A percentile compares a stretch with the other conserved stretches of the same genome.
phyloP scores from a whole-genome alignment of 345 rosid genomes.

The Eutrema heterophyllum region DNA sequence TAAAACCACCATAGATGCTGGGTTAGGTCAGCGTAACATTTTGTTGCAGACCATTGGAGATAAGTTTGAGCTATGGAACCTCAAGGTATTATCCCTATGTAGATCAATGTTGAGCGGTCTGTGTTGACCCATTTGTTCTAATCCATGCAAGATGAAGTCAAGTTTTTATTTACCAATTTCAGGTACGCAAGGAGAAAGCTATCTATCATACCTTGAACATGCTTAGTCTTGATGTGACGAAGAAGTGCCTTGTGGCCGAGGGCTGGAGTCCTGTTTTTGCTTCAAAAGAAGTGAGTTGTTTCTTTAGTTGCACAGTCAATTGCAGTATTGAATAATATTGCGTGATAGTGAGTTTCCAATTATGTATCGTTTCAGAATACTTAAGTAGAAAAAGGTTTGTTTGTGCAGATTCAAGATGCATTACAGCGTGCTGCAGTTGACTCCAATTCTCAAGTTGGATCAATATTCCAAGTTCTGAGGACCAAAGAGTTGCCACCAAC shows the following conservation, averaged over 20 bases:
- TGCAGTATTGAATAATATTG: background rate
- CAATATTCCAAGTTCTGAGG: conserved; percentile 79
- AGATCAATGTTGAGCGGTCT: background rate
- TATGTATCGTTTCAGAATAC: background rate
- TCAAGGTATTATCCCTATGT: conserved; percentile 42
- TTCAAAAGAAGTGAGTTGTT: conserved; percentile 58
- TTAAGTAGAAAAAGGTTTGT: conserved; percentile 23
- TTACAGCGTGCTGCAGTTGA: conserved; percentile 85
- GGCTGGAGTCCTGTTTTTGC: conserved; percentile 98
- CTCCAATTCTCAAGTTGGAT: conserved; percentile 93
- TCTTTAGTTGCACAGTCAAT: conserved; percentile 1
- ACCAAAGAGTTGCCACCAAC: conserved; percentile 94
- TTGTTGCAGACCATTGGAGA: conserved; percentile 69
- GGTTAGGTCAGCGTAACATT: conserved; percentile 53
- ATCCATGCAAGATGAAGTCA: background rate
- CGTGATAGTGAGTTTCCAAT: background rate
- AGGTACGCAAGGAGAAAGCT: conserved; percentile 94
- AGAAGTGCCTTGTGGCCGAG: conserved; percentile 92
- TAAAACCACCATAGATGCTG: conserved; percentile 75
- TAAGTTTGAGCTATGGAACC: conserved; percentile 75
- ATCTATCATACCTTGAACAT: conserved; percentile 84
- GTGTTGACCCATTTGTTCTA: background rate
- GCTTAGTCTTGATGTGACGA: conserved; percentile 97
- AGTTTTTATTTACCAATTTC: conserved; percentile 14
- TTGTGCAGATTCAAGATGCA: conserved; percentile 82